Evolutionary conservation across 345 rosid species (phyloP).

Genomic region (Alliaria petiolata): DNA sequence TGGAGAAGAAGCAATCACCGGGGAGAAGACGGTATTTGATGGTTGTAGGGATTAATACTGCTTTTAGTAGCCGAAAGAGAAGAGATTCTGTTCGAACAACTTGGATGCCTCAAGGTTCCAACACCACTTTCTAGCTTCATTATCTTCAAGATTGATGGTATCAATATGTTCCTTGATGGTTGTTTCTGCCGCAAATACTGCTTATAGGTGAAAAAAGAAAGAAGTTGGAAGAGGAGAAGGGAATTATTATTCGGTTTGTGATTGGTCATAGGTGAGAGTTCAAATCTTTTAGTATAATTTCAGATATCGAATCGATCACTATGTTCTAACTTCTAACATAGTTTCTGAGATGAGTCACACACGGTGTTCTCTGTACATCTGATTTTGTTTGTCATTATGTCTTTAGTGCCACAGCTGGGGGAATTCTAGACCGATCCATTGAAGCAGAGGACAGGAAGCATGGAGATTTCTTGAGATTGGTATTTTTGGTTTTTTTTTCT

Average conservation of each 20-base stretch:
- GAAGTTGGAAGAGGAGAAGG: slow-evolving; percentile 59
- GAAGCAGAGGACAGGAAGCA: slow-evolving; percentile 89
- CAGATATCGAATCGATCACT: not conserved
- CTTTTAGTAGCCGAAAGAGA: slow-evolving; percentile 91
- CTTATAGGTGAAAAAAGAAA: slow-evolving; percentile 77
- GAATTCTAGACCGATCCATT: slow-evolving; percentile 82
- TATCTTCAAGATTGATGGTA: not conserved
- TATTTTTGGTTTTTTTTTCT: slow-evolving; percentile 18
- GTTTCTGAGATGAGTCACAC: not conserved
- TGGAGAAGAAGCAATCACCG: slow-evolving; percentile 37
- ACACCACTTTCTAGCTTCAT: not conserved
- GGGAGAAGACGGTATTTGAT: slow-evolving; percentile 62
- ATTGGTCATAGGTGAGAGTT: slow-evolving; percentile 72
- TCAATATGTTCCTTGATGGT: not conserved
- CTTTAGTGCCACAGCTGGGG: slow-evolving; percentile 81
- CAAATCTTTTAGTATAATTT: not conserved
- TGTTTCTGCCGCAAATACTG: not conserved
- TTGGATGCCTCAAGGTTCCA: slow-evolving; percentile 95
- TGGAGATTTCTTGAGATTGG: slow-evolving; percentile 92
- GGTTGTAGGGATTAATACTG: slow-evolving; percentile 92
- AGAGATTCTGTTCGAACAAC: slow-evolving; percentile 94
- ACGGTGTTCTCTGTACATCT: not conserved
- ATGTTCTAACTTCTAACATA: not conserved
- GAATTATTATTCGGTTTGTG: slow-evolving; percentile 59
- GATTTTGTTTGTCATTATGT: not conserved